A percentile compares a stretch with the other conserved stretches of the same genome.
Evolutionary conservation across 441 rosid species (phyloP).

Genomic region (Populus trichocarpa): DNA sequence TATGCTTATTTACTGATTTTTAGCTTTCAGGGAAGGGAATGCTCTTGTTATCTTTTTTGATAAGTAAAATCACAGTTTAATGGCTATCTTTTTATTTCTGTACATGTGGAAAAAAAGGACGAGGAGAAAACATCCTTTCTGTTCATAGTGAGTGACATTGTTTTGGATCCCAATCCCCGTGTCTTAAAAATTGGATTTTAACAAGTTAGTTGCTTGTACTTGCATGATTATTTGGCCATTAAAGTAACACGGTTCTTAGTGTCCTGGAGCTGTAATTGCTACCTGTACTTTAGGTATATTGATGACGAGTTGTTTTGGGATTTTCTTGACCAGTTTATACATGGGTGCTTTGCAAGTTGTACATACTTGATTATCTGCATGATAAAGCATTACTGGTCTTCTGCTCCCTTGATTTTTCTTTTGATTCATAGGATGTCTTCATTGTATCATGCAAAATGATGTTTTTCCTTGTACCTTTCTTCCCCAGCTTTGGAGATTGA

Average conservation of each 20-base stretch:
- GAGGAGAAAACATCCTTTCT: no score
- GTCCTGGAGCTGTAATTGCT: not conserved
- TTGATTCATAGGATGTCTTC: constrained; percentile 29
- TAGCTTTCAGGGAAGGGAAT: not conserved
- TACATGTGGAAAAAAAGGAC: no score
- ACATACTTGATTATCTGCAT: no score
- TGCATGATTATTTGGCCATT: no score
- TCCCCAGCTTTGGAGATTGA: constrained; percentile 90
- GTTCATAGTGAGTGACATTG: no score
- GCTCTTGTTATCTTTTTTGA: not conserved
- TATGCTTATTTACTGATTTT: not conserved
- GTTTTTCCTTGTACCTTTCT: constrained; percentile 39
- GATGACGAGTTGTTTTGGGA: not conserved
- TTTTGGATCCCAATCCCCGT: no score
- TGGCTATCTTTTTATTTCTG: no score
- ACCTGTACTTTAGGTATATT: not conserved
- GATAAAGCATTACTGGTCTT: not conserved
- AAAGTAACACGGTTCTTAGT: no score
- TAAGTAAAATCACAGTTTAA: no score
- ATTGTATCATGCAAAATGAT: constrained; percentile 41
- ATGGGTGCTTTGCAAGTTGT: not conserved
- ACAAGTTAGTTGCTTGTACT: no score
- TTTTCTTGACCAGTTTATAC: constrained; percentile 1
- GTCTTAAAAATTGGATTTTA: no score
- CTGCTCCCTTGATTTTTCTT: constrained; percentile 8